Base-by-base conservation (phyloP, 176 grass and related monocot species). In the Triticum urartu region DNA sequence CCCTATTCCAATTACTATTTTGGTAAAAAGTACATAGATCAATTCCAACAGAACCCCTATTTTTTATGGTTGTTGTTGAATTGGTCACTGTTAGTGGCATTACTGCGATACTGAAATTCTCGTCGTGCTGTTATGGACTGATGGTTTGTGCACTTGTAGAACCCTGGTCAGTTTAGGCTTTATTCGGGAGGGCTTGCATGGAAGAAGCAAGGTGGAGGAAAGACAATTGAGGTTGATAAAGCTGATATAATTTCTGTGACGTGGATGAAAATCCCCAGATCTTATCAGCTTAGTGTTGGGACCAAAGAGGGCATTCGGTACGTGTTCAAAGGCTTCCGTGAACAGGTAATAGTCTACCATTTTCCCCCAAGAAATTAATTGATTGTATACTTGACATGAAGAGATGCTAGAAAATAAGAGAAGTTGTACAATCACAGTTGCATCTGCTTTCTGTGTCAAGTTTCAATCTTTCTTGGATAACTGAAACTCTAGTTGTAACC, bases 151-250 rank as follows among this genome's bases (percentile, higher is more conserved):
- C 14, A 85, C 45, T 68, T 90, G 70, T 78, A 97, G 94, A 92
- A 93, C 28, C 94, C 92, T 77, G 92, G 92, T 21, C 92, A 97
- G 80, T 94, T 97, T 84, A 93, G 91, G 81, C 81, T 94, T 77
- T 81, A 90, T 86, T 86, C 94, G 0, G 92, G 88, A 47, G 92
- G 94, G 32, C 64, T 97, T 73, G 91, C 89, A 79, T 97, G 92
- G 94, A 94, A 91, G 86, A 97, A 92, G 54, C 94, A 90, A 89
- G 94, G 94, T 62, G 94, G 92, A 79, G 94, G 94, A 81, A 97
- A 97, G 79, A 81, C 85, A 50, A 92, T 97, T 62, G 79, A 90
- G 69, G 76, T 97, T 72, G 91, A 97, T 43, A 97, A 94, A 85
- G 52, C 70, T 75, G 94, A 94, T 86, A 92, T 94, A 82, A 45